A percentile compares a stretch with the other conserved stretches of the same genome.
Evolutionary conservation across 306 rosid genomes (phyloP).

Genomic region (Casuarina cunninghamiana): DNA sequence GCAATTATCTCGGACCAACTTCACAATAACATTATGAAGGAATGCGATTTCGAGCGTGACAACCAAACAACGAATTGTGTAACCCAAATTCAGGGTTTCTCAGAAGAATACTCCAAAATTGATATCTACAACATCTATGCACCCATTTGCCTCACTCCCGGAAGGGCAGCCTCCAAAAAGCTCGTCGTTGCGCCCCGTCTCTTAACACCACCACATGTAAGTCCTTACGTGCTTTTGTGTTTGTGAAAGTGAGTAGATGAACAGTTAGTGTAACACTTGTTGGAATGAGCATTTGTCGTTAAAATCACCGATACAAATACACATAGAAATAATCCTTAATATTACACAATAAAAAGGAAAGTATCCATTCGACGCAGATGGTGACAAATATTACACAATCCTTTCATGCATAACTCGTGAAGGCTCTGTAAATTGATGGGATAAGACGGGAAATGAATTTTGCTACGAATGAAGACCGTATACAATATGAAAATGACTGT

Average conservation of each 20-base stretch:
- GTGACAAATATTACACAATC: too few relatives aligned
- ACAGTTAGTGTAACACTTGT: too few relatives aligned
- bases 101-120: conserved; percentile 37
- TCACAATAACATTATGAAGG: conserved; percentile 20
- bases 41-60: conserved; percentile 27
- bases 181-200: conserved; percentile 38
- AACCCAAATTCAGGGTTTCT: conserved; percentile 2
- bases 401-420: not conserved
- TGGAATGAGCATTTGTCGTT: too few relatives aligned
- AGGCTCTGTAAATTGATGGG: not conserved
- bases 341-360: too few relatives aligned
- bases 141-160: conserved; percentile 37
- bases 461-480: not conserved
- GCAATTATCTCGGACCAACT: conserved; percentile 55
- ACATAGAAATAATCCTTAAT: too few relatives aligned
- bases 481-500: too few relatives aligned
- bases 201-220: conserved; percentile 52
- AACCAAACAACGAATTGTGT: conserved; percentile 38
- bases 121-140: conserved; percentile 57
- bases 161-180: conserved; percentile 1
- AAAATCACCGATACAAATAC: too few relatives aligned
- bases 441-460: not conserved
- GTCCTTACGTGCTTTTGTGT: not conserved
- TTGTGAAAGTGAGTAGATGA: not conserved
- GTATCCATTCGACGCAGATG: too few relatives aligned